Evolutionary conservation across 148 eudicot species (phyloP).

Genomic region (Fagopyrum esculentum): DNA sequence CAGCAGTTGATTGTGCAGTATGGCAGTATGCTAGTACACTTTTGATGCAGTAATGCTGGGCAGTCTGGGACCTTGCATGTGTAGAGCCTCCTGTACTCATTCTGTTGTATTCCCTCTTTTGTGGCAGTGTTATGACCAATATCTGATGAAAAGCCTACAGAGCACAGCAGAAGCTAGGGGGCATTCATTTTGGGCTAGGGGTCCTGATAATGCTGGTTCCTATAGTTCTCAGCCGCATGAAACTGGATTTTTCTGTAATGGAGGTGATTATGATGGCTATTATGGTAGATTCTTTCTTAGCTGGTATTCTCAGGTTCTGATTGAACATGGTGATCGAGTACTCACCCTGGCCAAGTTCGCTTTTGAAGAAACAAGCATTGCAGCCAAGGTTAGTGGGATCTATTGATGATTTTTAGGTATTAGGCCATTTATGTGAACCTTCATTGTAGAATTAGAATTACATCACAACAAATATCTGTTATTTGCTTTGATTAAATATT

Average conservation of each 20-base stretch:
- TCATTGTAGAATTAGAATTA: background rate
- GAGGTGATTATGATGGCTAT: conserved; percentile 92
- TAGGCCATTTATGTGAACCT: conserved; percentile 7
- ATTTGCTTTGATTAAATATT: background rate
- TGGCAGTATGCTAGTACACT: background rate
- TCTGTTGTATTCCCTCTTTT: conserved; percentile 8
- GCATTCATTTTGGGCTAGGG: conserved; percentile 79
- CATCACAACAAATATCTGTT: background rate
- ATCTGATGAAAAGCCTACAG: conserved; percentile 69
- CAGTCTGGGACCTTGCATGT: background rate
- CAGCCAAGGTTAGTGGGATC: conserved; percentile 57
- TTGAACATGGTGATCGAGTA: conserved; percentile 84
- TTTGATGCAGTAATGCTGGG: background rate
- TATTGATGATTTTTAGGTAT: background rate
- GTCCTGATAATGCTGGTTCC: conserved; percentile 88
- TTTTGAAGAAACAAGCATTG: conserved; percentile 82
- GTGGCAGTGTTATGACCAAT: conserved; percentile 91
- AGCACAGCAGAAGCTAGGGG: conserved; percentile 90
- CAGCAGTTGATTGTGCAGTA: conserved; percentile 1
- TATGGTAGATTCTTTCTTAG: conserved; percentile 89
- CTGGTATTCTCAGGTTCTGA: conserved; percentile 86
- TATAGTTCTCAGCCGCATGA: conserved; percentile 91
- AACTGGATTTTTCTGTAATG: conserved; percentile 92
- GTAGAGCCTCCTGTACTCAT: conserved; percentile 1
- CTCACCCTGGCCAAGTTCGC: conserved; percentile 78